These are phyloP conservation scores for Cajanus cajan DNA, from an alignment of 306 rosid species.

Conservation along the genomic window DNA sequence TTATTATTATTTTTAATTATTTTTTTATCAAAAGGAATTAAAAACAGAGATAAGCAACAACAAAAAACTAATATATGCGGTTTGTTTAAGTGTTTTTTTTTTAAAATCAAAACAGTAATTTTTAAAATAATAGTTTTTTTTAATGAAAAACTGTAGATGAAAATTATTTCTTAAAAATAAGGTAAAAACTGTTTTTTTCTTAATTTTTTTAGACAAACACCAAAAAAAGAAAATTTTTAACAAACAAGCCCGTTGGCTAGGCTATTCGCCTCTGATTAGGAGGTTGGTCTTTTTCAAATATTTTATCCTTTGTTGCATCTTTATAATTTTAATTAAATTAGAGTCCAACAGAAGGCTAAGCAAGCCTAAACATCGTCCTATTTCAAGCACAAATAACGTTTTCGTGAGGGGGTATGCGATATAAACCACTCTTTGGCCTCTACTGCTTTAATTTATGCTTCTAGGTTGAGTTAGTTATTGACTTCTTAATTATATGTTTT, in stretches of 20 bases:
- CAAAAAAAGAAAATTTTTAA: no score
- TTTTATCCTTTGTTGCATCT: neutral
- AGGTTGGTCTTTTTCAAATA: neutral
- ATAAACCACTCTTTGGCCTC: neutral
- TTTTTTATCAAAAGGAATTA: no score
- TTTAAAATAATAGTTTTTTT: no score
- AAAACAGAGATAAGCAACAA: no score
- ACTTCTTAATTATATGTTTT: constrained; percentile 6
- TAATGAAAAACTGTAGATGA: no score
- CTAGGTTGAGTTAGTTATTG: constrained; percentile 11
- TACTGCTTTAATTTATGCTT: neutral
- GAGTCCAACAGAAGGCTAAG: neutral
- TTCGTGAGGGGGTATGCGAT: constrained; percentile 11
- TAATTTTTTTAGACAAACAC: no score
- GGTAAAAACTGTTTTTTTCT: no score
- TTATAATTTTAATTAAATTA: neutral
- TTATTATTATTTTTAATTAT: no score
- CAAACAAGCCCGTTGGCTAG: neutral
- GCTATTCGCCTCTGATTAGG: neutral
- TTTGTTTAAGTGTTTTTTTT: no score
- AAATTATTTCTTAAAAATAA: no score
- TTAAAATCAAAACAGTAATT: no score
- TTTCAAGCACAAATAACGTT: neutral
- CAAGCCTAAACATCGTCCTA: neutral
- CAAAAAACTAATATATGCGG: no score